Evolutionary conservation across 176 grass and related monocot species (phyloP), one percentile per base, ranked within the genome.

Genomic region (Zizania latifolia): DNA sequence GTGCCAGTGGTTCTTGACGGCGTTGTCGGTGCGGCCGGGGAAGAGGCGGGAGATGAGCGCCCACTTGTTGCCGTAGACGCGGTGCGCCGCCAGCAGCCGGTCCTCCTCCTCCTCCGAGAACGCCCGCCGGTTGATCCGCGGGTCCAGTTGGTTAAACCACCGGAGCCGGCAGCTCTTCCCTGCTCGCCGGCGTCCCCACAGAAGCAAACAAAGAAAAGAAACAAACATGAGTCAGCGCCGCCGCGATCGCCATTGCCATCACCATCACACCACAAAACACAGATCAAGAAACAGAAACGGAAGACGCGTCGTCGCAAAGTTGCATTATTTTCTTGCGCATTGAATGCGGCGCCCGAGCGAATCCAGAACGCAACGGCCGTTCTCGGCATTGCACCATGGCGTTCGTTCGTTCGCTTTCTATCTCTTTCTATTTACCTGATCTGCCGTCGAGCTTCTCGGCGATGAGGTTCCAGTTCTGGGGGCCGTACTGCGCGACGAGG

Each of bases 1-100:
- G 82, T 96, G 92, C 89, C 89, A 96, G 89, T 96, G 92, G 81
- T 96, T 96, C 86, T 96, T 96, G 51, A 96, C 92, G 46, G 93
- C 89, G 82, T 96, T 96, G 79, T 96, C 93, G 71, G 93, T 96
- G 66, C 93, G 85, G 9, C 93, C 89, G 2, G 93, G 93, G 78
- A 96, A 96, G 54, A 96, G 68, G 19, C 89, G 84, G 1, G 92
- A 86, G 57, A 96, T 89, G 57, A 96, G 83, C 1, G 92, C 92
- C 92, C 92, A 96, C 87, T 96, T 96, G 86, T 96, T 96, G 21
- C 89, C 92, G 79, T 96, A 96, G 0, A 88, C 85, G 24, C 89
- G 79, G 81, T 96, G 92, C 55, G 89, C 89, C 14, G 81, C 89
- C 46, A 96, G 15, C 2, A 96, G 92, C 36, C 80, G 85, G 11